Evolutionary conservation across 495 filamentous ascomycete genomes (phyloP).

Genomic region (Cercophora sp.): DNA sequence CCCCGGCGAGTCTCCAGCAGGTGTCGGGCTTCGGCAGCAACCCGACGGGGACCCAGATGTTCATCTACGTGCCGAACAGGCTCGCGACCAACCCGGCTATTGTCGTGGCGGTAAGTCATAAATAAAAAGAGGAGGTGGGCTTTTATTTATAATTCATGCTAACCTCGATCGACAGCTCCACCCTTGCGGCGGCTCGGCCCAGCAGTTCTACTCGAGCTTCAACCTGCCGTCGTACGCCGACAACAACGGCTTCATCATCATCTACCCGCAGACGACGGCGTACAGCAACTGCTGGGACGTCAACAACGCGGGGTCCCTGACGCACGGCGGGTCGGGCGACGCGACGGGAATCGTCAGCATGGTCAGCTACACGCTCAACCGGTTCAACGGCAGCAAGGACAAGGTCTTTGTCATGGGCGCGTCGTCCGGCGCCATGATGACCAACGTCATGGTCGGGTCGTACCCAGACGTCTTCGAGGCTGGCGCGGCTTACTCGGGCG

Average conservation of each 20-base stretch:
- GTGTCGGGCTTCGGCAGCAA: conserved; percentile 39
- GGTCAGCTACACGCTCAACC: conserved; percentile 47
- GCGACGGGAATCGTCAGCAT: conserved; percentile 51
- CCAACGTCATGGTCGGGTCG: conserved; percentile 53
- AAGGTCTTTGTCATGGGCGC: conserved; percentile 50
- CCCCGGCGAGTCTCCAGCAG: conserved; percentile 11
- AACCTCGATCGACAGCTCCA: conserved; percentile 32
- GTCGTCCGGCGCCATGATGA: conserved; percentile 57
- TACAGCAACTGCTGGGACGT: conserved; percentile 56
- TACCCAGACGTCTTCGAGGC: conserved; percentile 58
- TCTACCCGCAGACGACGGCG: conserved; percentile 42
- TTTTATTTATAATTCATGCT: not conserved
- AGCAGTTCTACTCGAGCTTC: conserved; percentile 17
- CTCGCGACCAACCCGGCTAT: conserved; percentile 47
- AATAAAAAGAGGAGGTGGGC: not conserved
- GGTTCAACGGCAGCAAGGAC: conserved; percentile 43
- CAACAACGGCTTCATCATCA: conserved; percentile 45
- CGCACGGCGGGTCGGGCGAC: conserved; percentile 50
- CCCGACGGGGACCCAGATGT: conserved; percentile 46
- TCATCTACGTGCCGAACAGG: conserved; percentile 51
- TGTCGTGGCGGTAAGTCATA: conserved; percentile 36
- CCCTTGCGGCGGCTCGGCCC: conserved; percentile 36
- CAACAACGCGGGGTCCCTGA: conserved; percentile 38
- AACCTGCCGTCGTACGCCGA: conserved; percentile 31
- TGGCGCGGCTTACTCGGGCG: conserved; percentile 51